Conservation (phyloP, 164 flowering plant species). For the Liriodendron chinense region DNA sequence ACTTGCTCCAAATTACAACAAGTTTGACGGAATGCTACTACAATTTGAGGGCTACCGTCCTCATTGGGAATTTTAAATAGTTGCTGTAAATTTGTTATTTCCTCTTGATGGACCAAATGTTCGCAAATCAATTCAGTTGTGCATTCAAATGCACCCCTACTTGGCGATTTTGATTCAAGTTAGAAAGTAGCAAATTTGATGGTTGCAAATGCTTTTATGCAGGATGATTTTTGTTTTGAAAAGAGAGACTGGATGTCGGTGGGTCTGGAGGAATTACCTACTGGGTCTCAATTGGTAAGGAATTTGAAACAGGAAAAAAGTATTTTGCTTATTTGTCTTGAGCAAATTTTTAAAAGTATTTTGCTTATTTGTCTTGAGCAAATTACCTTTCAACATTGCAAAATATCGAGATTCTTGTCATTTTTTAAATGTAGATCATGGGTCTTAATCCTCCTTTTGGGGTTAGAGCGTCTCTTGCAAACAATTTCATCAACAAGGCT, state of each 20-base stretch:
- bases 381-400: too few species aligned
- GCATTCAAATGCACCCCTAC: not conserved
- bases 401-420: not conserved
- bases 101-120: too few species aligned
- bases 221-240: conserved; percentile 80
- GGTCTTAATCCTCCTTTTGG: conserved; percentile 97
- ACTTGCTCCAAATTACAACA: not conserved
- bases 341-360: too few species aligned
- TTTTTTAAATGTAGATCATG: conserved; percentile 53
- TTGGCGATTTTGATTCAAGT: not conserved
- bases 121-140: too few species aligned
- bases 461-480: conserved; percentile 60
- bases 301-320: not conserved
- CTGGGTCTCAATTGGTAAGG: conserved; percentile 75
- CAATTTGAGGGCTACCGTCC: not conserved
- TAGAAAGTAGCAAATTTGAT: not conserved
- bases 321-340: too few species aligned
- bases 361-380: too few species aligned
- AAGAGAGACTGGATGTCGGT: conserved; percentile 80
- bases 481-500: conserved; percentile 75
- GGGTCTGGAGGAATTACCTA: conserved; percentile 47
- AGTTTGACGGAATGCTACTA: not conserved
- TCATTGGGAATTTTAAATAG: too few species aligned
- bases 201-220: conserved; percentile 17
- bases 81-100: too few species aligned